phyloP scores from a whole-genome alignment of 2,329 filamentous ascomycete genomes.

The Epichloe elymi region DNA sequence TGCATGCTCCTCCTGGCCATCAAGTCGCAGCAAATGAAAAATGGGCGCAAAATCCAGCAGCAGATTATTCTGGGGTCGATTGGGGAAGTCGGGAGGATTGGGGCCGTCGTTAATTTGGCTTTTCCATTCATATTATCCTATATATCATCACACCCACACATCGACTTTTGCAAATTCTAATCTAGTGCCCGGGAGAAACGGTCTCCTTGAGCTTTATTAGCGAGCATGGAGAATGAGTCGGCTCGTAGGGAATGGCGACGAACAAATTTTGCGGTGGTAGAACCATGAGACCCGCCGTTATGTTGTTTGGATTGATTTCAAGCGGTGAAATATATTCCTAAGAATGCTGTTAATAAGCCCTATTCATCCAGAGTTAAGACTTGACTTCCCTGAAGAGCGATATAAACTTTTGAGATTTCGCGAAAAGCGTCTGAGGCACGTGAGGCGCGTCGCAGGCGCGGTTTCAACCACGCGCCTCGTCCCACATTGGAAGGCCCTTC shows the following conservation, averaged over 20 bases:
- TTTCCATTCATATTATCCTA: not conserved
- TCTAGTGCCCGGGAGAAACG: too few relatives aligned
- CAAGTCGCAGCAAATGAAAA: conserved; percentile 4
- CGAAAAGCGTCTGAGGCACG: conserved; percentile 9
- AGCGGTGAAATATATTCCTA: too few relatives aligned
- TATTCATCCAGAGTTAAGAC: too few relatives aligned
- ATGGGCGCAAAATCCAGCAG: conserved; percentile 13
- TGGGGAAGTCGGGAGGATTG: conserved; percentile 13
- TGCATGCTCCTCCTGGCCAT: not conserved
- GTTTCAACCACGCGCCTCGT: not conserved
- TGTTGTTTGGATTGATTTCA: too few relatives aligned
- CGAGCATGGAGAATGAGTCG: too few relatives aligned
- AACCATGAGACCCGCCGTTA: too few relatives aligned
- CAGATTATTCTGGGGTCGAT: conserved; percentile 17
- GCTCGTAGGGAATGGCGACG: too few relatives aligned
- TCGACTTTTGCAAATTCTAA: not conserved
- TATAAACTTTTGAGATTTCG: too few relatives aligned
- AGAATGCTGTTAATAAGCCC: too few relatives aligned
- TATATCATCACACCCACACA: not conserved
- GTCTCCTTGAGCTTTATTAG: too few relatives aligned
- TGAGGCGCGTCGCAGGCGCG: conserved; percentile 17
- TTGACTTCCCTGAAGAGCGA: too few relatives aligned
- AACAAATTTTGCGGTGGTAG: too few relatives aligned
- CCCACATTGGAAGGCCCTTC: not conserved
- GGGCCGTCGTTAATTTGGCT: not conserved